phyloP scores from a whole-genome alignment of 164 flowering plant species.

The Umbellularia californica region DNA sequence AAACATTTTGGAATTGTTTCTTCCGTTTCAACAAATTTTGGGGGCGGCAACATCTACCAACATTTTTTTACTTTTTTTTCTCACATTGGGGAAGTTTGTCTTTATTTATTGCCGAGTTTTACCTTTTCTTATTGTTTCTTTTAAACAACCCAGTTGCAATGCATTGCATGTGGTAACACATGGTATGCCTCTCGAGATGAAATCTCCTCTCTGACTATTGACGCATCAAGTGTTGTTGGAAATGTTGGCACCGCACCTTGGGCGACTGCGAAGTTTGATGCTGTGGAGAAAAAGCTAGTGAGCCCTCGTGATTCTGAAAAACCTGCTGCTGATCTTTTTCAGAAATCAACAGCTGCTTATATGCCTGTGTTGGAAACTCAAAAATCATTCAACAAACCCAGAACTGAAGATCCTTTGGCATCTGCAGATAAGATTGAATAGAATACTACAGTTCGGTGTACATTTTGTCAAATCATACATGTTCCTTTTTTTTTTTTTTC shows the following conservation, averaged over 20 bases:
- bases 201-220: conserved; percentile 67
- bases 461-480: background rate
- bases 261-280: conserved; percentile 89
- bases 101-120: too few species aligned
- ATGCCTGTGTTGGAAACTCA: conserved; percentile 58
- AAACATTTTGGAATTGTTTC: too few species aligned
- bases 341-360: conserved; percentile 45
- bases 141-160: conserved; percentile 58
- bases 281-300: conserved; percentile 53
- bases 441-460: background rate
- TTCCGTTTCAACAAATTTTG: too few species aligned
- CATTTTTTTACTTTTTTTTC: too few species aligned
- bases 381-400: conserved; percentile 46
- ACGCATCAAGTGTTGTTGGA: conserved; percentile 40
- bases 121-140: background rate
- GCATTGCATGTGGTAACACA: conserved; percentile 72
- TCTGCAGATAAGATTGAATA: conserved; percentile 17
- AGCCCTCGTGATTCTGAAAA: conserved; percentile 70
- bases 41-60: too few species aligned
- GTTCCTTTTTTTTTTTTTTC: background rate
- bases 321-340: conserved; percentile 31
- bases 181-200: conserved; percentile 95
- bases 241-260: conserved; percentile 57
- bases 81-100: too few species aligned
- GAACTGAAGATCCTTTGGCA: conserved; percentile 33